Evolutionary conservation across 2,329 filamentous ascomycete species (phyloP).

Genomic region (Claviceps maximensis): DNA sequence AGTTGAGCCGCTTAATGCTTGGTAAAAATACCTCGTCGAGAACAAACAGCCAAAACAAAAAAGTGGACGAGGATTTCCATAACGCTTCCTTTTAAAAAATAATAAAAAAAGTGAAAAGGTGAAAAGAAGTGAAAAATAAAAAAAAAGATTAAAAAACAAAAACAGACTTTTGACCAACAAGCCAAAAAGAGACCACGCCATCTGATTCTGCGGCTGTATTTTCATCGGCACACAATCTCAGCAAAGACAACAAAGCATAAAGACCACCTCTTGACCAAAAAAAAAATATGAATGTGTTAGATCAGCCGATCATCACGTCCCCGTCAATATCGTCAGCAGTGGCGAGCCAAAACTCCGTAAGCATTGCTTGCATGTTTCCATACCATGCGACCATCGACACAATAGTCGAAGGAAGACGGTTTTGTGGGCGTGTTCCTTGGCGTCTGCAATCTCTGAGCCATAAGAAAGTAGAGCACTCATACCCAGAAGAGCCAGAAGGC

Average conservation of each 20-base stretch:
- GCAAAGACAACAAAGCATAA: neutral
- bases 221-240: neutral
- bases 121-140: too few species aligned
- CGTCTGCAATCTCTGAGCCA: neutral
- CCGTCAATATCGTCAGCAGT: neutral
- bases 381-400: neutral
- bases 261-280: conserved; percentile 1
- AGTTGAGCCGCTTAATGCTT: too few species aligned
- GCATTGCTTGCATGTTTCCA: neutral
- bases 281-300: neutral
- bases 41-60: too few species aligned
- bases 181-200: neutral
- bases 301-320: neutral
- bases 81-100: neutral
- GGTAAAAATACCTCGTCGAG: too few species aligned
- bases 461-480: neutral
- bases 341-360: neutral
- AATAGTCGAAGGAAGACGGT: neutral
- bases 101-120: neutral
- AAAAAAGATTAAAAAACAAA: neutral
- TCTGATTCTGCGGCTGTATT: neutral
- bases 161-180: neutral
- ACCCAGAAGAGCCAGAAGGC: neutral
- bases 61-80: too few species aligned
- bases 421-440: neutral